phyloP scores from a whole-genome alignment of 192 early-diverging fungal genomes.

The Piromyces sp. region DNA sequence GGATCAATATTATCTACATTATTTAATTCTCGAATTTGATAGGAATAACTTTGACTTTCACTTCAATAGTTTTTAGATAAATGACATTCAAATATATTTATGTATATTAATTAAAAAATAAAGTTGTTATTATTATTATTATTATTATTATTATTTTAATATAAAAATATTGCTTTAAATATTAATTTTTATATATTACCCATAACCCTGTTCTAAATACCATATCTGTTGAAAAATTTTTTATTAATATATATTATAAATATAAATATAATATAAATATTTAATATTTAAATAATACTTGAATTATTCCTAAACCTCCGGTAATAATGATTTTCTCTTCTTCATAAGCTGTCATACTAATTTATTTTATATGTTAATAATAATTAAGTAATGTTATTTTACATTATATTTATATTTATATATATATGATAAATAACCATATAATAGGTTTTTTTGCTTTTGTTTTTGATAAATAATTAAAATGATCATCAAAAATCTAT shows the following conservation, averaged over 20 bases:
- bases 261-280: too few species aligned
- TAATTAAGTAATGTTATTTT: background rate
- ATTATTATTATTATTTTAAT: too few species aligned
- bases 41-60: background rate
- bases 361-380: slow-evolving; percentile 1
- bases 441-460: slow-evolving; percentile 14
- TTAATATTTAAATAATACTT: too few species aligned
- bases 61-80: too few species aligned
- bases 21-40: background rate
- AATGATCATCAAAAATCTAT: slow-evolving; percentile 20
- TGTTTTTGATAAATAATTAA: slow-evolving; percentile 10
- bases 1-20: slow-evolving; percentile 3
- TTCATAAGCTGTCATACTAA: background rate
- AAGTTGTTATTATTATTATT: too few species aligned
- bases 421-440: slow-evolving; percentile 2
- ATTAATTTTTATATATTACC: too few species aligned
- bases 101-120: too few species aligned
- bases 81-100: too few species aligned
- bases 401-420: background rate
- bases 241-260: too few species aligned
- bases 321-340: slow-evolving; percentile 4
- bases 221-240: slow-evolving; percentile 1
- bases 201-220: slow-evolving; percentile 4
- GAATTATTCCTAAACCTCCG: background rate
- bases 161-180: too few species aligned